Conservation (phyloP, 768 basidiomycete genomes). For the Mycena galericulata region DNA sequence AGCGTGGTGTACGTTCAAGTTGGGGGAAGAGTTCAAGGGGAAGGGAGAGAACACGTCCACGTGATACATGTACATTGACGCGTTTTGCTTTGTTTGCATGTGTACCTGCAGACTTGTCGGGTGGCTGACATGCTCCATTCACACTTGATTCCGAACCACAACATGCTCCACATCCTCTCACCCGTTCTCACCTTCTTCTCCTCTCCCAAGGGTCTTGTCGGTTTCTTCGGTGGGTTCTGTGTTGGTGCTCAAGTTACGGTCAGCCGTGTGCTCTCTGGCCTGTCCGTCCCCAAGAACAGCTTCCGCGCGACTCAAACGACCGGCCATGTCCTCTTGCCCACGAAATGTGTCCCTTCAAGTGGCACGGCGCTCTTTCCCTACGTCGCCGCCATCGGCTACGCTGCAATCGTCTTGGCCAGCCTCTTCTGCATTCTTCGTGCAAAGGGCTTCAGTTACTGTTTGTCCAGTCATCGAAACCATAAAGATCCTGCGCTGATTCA, state of each 20-base stretch:
- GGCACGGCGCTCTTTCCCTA: background rate
- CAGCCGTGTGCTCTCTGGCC: background rate
- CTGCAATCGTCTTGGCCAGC: background rate
- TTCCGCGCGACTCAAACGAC: background rate
- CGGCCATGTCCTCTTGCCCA: background rate
- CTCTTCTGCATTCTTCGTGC: background rate
- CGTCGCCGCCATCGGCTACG: background rate
- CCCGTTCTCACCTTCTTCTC: background rate
- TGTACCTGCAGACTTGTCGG: no score
- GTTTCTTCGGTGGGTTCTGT: background rate
- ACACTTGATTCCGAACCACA: slow-evolving; percentile 2
- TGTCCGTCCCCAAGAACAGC: slow-evolving; percentile 7
- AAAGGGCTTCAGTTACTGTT: no score
- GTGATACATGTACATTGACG: no score
- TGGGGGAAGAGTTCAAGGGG: no score
- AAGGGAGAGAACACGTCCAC: no score
- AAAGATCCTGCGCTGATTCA: no score
- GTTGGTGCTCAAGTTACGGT: background rate
- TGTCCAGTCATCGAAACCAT: no score
- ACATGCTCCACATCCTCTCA: background rate
- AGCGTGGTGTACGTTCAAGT: no score
- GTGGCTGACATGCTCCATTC: no score
- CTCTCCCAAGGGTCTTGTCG: background rate
- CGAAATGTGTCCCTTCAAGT: background rate
- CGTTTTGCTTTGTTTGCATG: no score